These are phyloP conservation scores for Purpureocillium takamizusanense DNA, from an alignment of 2,329 filamentous ascomycete genomes.

Conservation along the genomic window DNA sequence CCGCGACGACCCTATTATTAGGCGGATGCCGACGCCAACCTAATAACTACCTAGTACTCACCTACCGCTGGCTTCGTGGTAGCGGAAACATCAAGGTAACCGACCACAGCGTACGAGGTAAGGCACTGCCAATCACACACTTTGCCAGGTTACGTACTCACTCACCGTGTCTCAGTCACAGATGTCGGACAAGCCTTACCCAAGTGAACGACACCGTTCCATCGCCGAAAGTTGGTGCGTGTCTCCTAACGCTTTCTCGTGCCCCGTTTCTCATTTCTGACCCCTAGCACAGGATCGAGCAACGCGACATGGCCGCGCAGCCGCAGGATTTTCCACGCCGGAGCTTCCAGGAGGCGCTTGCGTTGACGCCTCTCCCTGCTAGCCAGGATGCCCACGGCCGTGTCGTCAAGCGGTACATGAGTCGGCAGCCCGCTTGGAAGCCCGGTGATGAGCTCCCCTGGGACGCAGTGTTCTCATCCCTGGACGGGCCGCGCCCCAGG, in stretches of 20 bases:
- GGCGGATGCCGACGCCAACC: too few species aligned
- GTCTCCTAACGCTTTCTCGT: not conserved
- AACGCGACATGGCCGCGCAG: slow-evolving; percentile 1
- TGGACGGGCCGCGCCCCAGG: slow-evolving; percentile 8
- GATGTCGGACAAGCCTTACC: not conserved
- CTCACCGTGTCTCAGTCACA: not conserved
- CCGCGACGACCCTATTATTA: not conserved
- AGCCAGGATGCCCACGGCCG: not conserved
- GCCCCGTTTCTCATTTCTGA: not conserved
- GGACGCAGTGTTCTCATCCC: slow-evolving; percentile 9
- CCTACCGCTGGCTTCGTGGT: too few species aligned
- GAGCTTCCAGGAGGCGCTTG: slow-evolving; percentile 20
- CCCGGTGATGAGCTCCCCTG: slow-evolving; percentile 21
- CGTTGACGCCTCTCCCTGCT: slow-evolving; percentile 14
- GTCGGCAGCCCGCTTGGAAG: slow-evolving; percentile 22
- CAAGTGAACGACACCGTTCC: not conserved
- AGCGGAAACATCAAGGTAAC: not conserved
- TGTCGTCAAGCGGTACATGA: slow-evolving; percentile 17
- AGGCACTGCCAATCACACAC: too few species aligned
- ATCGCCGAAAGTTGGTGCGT: slow-evolving; percentile 1
- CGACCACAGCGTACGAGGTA: not conserved
- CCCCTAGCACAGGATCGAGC: slow-evolving; percentile 1
- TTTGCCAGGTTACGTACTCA: too few species aligned
- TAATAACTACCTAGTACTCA: too few species aligned
- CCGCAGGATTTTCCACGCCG: slow-evolving; percentile 10